Evolutionary conservation across 805 yeast genomes (phyloP).

Genomic region (Phaffomyces antillensis): DNA sequence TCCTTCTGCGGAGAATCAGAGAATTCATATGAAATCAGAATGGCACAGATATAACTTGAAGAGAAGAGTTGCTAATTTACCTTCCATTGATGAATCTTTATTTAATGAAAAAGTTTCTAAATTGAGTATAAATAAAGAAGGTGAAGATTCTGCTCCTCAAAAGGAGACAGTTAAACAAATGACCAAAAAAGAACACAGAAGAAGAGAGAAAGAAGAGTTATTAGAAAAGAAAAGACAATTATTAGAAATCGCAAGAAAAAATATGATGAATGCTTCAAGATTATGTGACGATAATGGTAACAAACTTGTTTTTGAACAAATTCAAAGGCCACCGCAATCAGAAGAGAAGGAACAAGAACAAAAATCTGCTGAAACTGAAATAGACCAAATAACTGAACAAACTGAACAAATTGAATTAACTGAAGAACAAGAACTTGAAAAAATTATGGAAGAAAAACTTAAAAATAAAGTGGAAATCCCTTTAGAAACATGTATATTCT

Average conservation of each 20-base stretch:
- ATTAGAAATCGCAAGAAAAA: slow-evolving; percentile 33
- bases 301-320: background rate
- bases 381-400: background rate
- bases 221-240: slow-evolving; percentile 34
- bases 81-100: slow-evolving; percentile 58
- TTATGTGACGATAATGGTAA: slow-evolving; percentile 8
- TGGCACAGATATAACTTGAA: slow-evolving; percentile 97
- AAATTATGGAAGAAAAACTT: slow-evolving; percentile 31
- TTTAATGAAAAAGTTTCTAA: slow-evolving; percentile 62
- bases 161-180: slow-evolving; percentile 23
- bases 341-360: background rate
- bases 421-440: slow-evolving; percentile 32
- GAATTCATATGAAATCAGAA: slow-evolving; percentile 91
- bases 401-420: slow-evolving; percentile 25
- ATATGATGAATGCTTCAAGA: slow-evolving; percentile 25
- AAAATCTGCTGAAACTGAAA: background rate
- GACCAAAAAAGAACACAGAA: slow-evolving; percentile 35
- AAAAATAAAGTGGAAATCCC: slow-evolving; percentile 40
- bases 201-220: slow-evolving; percentile 35
- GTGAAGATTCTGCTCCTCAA: slow-evolving; percentile 15
- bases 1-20: slow-evolving; percentile 66
- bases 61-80: slow-evolving; percentile 84
- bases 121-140: slow-evolving; percentile 16
- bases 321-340: background rate
- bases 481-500: slow-evolving; percentile 46